phyloP scores from a whole-genome alignment of 202 grass and related monocot species.

The Alloteropsis angusta region DNA sequence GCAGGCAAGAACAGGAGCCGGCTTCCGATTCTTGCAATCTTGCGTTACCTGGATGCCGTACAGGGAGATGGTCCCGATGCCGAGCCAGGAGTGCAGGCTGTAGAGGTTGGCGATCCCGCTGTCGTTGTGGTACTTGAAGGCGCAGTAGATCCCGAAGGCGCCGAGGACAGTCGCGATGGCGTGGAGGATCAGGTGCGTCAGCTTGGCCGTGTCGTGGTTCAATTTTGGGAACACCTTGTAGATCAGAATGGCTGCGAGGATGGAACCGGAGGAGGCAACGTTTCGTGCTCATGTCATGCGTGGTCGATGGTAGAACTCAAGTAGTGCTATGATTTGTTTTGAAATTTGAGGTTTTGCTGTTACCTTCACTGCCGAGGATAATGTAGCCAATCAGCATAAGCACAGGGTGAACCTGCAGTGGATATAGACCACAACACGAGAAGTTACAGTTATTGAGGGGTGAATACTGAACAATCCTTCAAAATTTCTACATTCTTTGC shows the following conservation, averaged over 20 bases:
- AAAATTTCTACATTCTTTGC: neutral
- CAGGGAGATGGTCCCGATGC: constrained; percentile 48
- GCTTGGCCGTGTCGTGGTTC: constrained; percentile 53
- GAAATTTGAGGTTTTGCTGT: neutral
- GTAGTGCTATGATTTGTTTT: neutral
- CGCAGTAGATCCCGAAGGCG: constrained; percentile 57
- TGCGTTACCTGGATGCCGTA: constrained; percentile 45
- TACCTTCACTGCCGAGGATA: constrained; percentile 78
- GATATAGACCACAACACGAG: neutral
- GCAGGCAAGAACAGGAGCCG: neutral
- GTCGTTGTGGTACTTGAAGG: constrained; percentile 68
- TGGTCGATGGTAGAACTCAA: neutral
- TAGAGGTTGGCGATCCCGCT: constrained; percentile 83
- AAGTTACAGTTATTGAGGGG: neutral
- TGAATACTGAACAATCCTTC: neutral
- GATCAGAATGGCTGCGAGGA: constrained; percentile 54
- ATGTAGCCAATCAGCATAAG: constrained; percentile 86
- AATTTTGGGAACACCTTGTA: constrained; percentile 39
- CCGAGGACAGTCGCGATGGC: constrained; percentile 47
- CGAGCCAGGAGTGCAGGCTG: constrained; percentile 80
- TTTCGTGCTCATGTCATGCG: neutral
- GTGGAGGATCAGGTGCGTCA: constrained; percentile 54
- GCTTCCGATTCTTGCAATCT: neutral
- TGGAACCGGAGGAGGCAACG: neutral
- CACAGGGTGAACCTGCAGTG: constrained; percentile 52